Base-by-base conservation (phyloP, 805 yeast genomes). In the Pichia insulana region DNA sequence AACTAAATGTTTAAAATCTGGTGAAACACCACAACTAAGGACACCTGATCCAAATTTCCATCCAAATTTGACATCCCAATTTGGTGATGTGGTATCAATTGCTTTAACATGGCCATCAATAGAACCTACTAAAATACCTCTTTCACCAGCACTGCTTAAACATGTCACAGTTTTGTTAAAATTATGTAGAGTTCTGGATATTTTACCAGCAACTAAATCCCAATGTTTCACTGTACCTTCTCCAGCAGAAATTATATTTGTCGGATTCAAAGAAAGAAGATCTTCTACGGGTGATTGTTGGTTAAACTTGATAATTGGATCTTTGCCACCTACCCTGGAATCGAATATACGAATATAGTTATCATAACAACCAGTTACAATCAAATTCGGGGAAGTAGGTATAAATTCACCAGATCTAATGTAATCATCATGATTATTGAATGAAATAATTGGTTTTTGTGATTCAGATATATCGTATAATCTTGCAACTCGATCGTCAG, bases 11-110 rank as follows among this genome's bases (percentile, higher is more conserved):
- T 84, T 83, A 52, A 70, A 78, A 50, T 80, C 75, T 22, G 97
- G 97, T 8, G 96, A 86, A 10, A 86, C 82, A 12, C 89, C 97
- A 58, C 95, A 80, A 53, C 86, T 71, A 52, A 92, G 68, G 0
- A 92, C 96, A 32, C 95, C 95, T 19, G 90, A 87, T 30, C 96
- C 96, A 57, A 84, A 90, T 63, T 89, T 90, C 97, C 97, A 90
- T 38, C 97, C 97, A 59, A 88, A 90, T 59, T 83, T 85, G 47
- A 90, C 96, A 47, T 82, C 83, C 86, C 90, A 89, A 52, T 76
- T 73, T 33, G 74, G 57, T 18, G 81, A 73, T 22, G 74, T 64
- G 31, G 85, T 76, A 61, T 89, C 97, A 59, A 90, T 86, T 36
- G 89, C 89, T 63, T 92, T 92, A 46, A 92, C 96, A 62, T 92